phyloP scores from a whole-genome alignment of 78 protist genomes.

The slime mould (Dictyostelium discoideum) region DNA sequence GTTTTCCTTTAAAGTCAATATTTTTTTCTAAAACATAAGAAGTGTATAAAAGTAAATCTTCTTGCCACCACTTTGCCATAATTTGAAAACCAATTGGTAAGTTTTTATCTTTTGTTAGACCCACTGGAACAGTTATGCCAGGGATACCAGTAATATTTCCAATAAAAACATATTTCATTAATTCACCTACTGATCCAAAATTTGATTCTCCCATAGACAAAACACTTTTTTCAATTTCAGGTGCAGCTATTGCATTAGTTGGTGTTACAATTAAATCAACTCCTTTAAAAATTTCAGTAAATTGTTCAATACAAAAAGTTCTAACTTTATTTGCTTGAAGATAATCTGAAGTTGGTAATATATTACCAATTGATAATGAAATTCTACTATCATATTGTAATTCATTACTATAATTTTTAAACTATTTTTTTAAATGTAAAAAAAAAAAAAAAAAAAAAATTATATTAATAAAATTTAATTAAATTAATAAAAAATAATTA shows the following conservation, averaged over 20 bases:
- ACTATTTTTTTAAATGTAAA: not conserved
- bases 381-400: constrained; percentile 52
- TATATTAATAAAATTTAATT: not conserved
- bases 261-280: constrained; percentile 67
- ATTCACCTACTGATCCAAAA: constrained; percentile 14
- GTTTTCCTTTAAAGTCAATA: constrained; percentile 26
- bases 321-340: constrained; percentile 34
- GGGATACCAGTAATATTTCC: constrained; percentile 84
- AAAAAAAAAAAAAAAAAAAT: too few species aligned
- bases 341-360: constrained; percentile 25
- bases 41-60: constrained; percentile 47
- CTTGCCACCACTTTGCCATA: constrained; percentile 83
- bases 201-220: constrained; percentile 33
- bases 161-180: constrained; percentile 64
- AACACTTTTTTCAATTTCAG: constrained; percentile 39
- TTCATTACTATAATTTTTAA: constrained; percentile 1
- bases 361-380: constrained; percentile 27
- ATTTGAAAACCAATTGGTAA: constrained; percentile 87
- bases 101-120: not conserved
- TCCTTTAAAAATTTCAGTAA: constrained; percentile 36
- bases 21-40: constrained; percentile 60
- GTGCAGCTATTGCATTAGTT: constrained; percentile 35
- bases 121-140: constrained; percentile 70
- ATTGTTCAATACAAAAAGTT: constrained; percentile 24
- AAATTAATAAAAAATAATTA: not conserved